Percentiles rank a stretch among this genome's conserved stretches.
Evolutionary conservation across 352 stramenopile genomes (phyloP).

Genomic region (Phytophthora megakarya): DNA sequence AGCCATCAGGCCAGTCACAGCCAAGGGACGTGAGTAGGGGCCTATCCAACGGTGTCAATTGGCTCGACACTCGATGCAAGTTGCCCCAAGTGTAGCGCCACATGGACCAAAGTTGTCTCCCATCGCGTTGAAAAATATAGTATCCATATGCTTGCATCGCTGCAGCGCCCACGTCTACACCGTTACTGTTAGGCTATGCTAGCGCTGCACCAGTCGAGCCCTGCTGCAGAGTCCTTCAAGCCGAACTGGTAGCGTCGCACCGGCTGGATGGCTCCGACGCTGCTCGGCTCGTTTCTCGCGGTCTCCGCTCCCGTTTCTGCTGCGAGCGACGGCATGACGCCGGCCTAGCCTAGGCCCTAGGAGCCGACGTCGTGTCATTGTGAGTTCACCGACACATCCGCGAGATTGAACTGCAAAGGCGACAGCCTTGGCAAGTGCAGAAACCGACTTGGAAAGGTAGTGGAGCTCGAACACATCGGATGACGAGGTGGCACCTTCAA

Average conservation of each 20-base stretch:
- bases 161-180: constrained; percentile 17
- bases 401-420: constrained; percentile 28
- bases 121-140: constrained; percentile 27
- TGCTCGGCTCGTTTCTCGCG: constrained; percentile 19
- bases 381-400: constrained; percentile 25
- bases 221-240: not conserved
- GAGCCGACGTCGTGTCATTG: constrained; percentile 31
- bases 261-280: constrained; percentile 6
- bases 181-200: constrained; percentile 20
- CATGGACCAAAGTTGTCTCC: constrained; percentile 14
- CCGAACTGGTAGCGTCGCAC: not conserved
- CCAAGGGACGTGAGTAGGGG: constrained; percentile 30
- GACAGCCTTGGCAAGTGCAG: constrained; percentile 15
- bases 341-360: not conserved
- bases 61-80: constrained; percentile 16
- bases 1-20: constrained; percentile 34
- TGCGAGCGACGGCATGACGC: constrained; percentile 4
- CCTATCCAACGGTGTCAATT: constrained; percentile 21
- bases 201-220: constrained; percentile 10
- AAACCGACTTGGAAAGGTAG: constrained; percentile 27
- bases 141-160: constrained; percentile 21
- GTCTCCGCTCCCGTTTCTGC: constrained; percentile 24
- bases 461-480: constrained; percentile 11
- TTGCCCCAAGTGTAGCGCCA: constrained; percentile 9
- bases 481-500: constrained; percentile 24